Conservation (phyloP, 768 basidiomycete species). For the Butyriboletus loyo region DNA sequence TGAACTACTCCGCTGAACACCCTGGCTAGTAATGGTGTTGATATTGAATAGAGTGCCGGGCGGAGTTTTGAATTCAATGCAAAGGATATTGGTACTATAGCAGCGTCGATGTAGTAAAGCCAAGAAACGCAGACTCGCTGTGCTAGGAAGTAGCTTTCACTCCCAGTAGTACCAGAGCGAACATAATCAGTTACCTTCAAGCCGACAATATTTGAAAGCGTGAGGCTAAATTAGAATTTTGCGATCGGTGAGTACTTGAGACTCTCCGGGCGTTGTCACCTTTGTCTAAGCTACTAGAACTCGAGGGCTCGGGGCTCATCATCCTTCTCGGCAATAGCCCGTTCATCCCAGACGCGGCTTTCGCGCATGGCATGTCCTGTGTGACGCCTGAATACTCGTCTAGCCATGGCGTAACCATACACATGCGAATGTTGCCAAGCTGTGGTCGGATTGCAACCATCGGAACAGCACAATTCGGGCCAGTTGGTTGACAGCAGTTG, state of each 20-base stretch:
- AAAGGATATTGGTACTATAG: too few relatives aligned
- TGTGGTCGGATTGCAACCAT: background rate
- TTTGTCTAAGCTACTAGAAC: too few relatives aligned
- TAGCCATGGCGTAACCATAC: background rate
- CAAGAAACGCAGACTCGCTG: background rate
- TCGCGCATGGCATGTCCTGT: background rate
- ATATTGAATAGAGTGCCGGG: too few relatives aligned
- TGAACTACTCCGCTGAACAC: too few relatives aligned
- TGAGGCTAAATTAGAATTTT: too few relatives aligned
- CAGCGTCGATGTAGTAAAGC: too few relatives aligned
- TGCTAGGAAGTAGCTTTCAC: too few relatives aligned
- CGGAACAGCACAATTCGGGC: background rate
- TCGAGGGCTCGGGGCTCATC: background rate
- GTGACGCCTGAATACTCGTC: background rate
- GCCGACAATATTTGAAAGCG: background rate
- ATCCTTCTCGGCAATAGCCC: background rate
- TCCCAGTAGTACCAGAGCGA: too few relatives aligned
- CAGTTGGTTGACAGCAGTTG: background rate
- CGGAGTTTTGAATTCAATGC: too few relatives aligned
- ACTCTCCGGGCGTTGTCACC: too few relatives aligned
- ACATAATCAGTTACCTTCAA: background rate
- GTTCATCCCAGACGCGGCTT: background rate
- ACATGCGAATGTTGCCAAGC: slow-evolving; percentile 4
- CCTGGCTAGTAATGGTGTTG: too few relatives aligned
- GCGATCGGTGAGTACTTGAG: background rate